phyloP scores from a whole-genome alignment of 495 filamentous ascomycete genomes.

The Penicillium macrosclerotiorum region DNA sequence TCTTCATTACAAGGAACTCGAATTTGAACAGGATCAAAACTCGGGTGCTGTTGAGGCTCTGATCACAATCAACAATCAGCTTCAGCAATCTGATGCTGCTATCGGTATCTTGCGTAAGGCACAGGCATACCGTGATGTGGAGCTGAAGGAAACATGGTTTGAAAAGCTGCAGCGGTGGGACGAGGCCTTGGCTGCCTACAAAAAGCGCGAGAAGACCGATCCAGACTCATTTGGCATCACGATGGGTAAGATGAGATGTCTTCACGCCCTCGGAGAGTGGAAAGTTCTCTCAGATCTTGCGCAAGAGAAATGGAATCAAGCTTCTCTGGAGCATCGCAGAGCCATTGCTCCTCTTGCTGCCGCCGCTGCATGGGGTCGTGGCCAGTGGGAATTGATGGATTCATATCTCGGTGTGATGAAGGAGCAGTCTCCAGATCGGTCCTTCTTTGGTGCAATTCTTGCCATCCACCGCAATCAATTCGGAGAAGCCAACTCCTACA shows the following conservation, averaged over 20 bases:
- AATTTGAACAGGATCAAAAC: slow-evolving; percentile 96
- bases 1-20: slow-evolving; percentile 96
- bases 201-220: slow-evolving; percentile 71
- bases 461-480: slow-evolving; percentile 94
- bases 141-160: slow-evolving; percentile 96
- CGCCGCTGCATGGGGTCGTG: slow-evolving; percentile 94
- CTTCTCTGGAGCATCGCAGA: slow-evolving; percentile 77
- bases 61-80: slow-evolving; percentile 97
- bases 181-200: slow-evolving; percentile 90
- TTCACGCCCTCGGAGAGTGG: slow-evolving; percentile 97
- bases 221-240: slow-evolving; percentile 81
- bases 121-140: slow-evolving; percentile 90
- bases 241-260: slow-evolving; percentile 99
- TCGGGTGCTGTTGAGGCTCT: slow-evolving; percentile 93
- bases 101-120: slow-evolving; percentile 95
- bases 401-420: slow-evolving; percentile 95
- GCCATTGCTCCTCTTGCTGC: slow-evolving; percentile 90
- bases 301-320: slow-evolving; percentile 89
- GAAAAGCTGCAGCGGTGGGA: slow-evolving; percentile 98
- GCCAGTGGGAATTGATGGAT: slow-evolving; percentile 97
- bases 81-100: slow-evolving; percentile 95
- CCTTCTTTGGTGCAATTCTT: slow-evolving; percentile 95
- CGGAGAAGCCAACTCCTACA: slow-evolving; percentile 76
- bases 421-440: slow-evolving; percentile 82
- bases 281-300: slow-evolving; percentile 83